Base-by-base conservation (phyloP, 1,284 basidiomycete genomes). In the Naganishia albida region DNA sequence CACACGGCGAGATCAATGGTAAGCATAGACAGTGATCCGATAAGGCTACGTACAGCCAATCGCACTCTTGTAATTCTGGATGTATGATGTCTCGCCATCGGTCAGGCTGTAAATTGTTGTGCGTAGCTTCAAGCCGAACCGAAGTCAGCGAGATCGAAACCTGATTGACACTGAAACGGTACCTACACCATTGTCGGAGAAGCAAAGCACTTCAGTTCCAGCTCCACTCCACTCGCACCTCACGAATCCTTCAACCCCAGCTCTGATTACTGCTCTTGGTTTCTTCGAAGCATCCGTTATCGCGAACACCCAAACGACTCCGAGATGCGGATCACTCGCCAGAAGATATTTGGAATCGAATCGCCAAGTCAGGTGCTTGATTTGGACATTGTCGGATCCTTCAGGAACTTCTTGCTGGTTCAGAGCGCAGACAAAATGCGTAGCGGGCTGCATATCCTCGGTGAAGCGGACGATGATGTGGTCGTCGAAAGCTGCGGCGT, bases 101-200 rank as follows among this genome's bases (percentile, higher is more conserved):
- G 85, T 78, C 20, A 93, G 78, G 6, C 89, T 89, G 86, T 91
- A 91, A 34, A 92, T 79, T 0, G 89, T 88, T 18, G 93, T 83
- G 57, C 90, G 83, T 62, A 93, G 82, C 90, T 92, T 73, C 18
- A 42, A 46, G 53, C 13, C 28, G 54, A 26, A 55, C 50, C n/a
- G 7, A 54, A 6, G 39, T 43, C 18, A 38, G 44, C 23, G 20
- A 28, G 12, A n/a, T 13, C 2, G 44, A 34, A 30, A 6, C 16
- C 34, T 63, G 40, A 13, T 42, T 10, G 40, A 53, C 2, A 43
- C 8, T 18, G 15, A n/a, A 28, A 30, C 43, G 63, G 40, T 4
- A 85, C 90, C 81, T 78, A 93, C 91, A 69, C 87, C 88, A 86
- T 89, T 89, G 70, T 92, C 89, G 3, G 89, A 90, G 77, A 91